Conservation (phyloP, 1,284 basidiomycete species). For the Cutaneotrichosporon sp. region DNA sequence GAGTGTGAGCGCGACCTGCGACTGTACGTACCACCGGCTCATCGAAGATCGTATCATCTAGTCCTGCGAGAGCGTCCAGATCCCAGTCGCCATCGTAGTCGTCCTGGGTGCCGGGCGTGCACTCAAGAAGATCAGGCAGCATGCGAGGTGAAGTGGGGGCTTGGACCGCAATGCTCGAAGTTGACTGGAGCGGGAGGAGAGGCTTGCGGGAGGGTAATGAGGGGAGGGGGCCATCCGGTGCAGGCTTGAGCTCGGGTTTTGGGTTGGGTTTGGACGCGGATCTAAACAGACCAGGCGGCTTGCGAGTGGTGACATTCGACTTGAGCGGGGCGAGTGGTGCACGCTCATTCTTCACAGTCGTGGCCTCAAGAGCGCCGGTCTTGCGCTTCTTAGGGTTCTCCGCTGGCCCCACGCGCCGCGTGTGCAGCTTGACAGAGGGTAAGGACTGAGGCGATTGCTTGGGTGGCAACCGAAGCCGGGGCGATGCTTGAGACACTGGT, state of each 20-base stretch:
- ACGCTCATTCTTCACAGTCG: neutral
- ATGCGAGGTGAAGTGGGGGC: neutral
- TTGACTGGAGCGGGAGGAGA: neutral
- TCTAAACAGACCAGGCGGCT: too few species aligned
- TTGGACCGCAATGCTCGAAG: neutral
- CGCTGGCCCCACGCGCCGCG: too few species aligned
- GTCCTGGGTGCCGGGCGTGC: neutral
- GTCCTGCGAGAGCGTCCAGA: slow-evolving; percentile 28
- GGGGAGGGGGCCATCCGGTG: neutral
- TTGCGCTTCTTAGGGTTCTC: too few species aligned
- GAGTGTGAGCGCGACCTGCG: slow-evolving; percentile 9
- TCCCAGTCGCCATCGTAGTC: slow-evolving; percentile 40
- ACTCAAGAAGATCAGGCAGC: neutral
- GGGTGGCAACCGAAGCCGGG: too few species aligned
- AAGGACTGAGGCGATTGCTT: too few species aligned
- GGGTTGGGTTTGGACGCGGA: too few species aligned
- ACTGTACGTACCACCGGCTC: slow-evolving; percentile 14
- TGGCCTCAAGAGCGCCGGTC: too few species aligned
- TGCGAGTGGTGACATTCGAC: neutral
- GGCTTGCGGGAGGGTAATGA: neutral
- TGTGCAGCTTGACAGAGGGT: too few species aligned
- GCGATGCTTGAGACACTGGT: too few species aligned
- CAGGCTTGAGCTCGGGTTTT: neutral
- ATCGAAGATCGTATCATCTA: slow-evolving; percentile 29
- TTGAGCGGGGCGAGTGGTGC: neutral